Evolutionary conservation across 2,329 filamentous ascomycete species (phyloP).

Genomic region (Aspergillus amoenus): DNA sequence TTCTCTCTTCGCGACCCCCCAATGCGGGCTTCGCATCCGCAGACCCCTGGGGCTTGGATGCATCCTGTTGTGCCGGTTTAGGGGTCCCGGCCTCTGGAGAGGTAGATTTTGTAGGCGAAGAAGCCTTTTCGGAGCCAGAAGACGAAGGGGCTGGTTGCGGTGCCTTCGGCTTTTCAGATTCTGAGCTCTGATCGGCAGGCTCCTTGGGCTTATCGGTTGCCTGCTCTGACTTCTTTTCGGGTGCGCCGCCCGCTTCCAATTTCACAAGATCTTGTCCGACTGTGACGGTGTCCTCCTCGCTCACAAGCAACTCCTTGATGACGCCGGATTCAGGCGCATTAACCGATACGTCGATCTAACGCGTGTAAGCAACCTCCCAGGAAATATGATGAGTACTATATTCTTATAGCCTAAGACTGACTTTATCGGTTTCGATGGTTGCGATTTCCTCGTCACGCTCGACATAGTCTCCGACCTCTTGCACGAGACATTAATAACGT

Average conservation of each 20-base stretch:
- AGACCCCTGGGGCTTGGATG: slow-evolving; percentile 21
- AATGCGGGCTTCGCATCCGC: slow-evolving; percentile 40
- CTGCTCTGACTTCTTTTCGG: slow-evolving; percentile 57
- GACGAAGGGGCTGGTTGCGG: slow-evolving; percentile 17
- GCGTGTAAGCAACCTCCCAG: slow-evolving; percentile 5
- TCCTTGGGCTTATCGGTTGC: slow-evolving; percentile 60
- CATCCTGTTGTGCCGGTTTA: slow-evolving; percentile 20
- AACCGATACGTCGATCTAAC: slow-evolving; percentile 90
- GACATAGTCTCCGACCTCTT: slow-evolving; percentile 85
- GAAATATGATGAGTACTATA: neutral
- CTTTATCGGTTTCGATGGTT: slow-evolving; percentile 99
- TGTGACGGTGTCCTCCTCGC: slow-evolving; percentile 90
- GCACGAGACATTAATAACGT: neutral
- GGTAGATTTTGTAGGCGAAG: slow-evolving; percentile 41
- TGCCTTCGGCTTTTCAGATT: slow-evolving; percentile 28
- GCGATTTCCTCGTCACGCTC: slow-evolving; percentile 97
- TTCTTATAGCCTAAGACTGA: slow-evolving; percentile 37
- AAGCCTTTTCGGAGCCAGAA: slow-evolving; percentile 29
- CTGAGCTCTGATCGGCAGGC: slow-evolving; percentile 53
- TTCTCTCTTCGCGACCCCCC: slow-evolving; percentile 81
- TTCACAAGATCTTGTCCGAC: slow-evolving; percentile 90
- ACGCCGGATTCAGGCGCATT: slow-evolving; percentile 89
- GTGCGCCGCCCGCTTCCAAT: slow-evolving; percentile 73
- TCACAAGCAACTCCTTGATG: slow-evolving; percentile 87
- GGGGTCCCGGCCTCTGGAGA: slow-evolving; percentile 31